Base-by-base conservation (phyloP, 163 green algal genomes). In the Chlorella variabilis region DNA sequence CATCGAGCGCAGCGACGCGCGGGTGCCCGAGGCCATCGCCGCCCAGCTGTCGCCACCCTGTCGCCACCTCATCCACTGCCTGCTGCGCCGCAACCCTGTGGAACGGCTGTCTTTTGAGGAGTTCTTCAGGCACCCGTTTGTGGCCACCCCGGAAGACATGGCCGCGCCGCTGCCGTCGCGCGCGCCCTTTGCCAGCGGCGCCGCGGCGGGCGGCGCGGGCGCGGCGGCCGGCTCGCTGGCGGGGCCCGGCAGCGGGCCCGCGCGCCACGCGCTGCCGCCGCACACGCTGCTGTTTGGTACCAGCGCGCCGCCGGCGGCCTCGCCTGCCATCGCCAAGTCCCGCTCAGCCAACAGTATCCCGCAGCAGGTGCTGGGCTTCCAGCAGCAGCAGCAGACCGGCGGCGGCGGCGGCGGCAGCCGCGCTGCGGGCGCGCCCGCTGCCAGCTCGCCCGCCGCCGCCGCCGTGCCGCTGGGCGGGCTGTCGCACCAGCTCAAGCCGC, bases 41-140 rank as follows among this genome's bases (percentile, higher is more conserved):
- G 54, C 81, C 1, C 34, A 29, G 13, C 82, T 97, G 48, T 94
- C 87, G 4, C 59, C 81, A 1, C 65, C 75, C 18, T 96, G 92
- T 85, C n/a, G 48, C 23, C 58, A 85, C 27, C 81, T 91, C 38
- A 86, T 91, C 51, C 68, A 84, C 45, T 80, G 41, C 59, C 74
- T 93, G 56, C 87, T 97, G 73, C 88, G 90, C 33, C 88, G 89
- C 79, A 95, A 95, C 86, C 92, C 93, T 0, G 85, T 94, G 33
- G 88, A 96, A 87, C 92, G 94, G 58, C 91, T 97, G 49, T 88
- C 83, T 4, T 97, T 96, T 83, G 92, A 97, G 75, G 95, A 97
- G 83, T 97, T 98, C 66, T 98, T 99, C 83, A 38, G 75, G 6
- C 95, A 99, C 80, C 91, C 94, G 3, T 99, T 98, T 39, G 41